Percentiles rank a stretch among this genome's conserved stretches.
Evolutionary conservation across 2,329 filamentous ascomycete genomes (phyloP).

Genomic region (Colletotrichum sojae): DNA sequence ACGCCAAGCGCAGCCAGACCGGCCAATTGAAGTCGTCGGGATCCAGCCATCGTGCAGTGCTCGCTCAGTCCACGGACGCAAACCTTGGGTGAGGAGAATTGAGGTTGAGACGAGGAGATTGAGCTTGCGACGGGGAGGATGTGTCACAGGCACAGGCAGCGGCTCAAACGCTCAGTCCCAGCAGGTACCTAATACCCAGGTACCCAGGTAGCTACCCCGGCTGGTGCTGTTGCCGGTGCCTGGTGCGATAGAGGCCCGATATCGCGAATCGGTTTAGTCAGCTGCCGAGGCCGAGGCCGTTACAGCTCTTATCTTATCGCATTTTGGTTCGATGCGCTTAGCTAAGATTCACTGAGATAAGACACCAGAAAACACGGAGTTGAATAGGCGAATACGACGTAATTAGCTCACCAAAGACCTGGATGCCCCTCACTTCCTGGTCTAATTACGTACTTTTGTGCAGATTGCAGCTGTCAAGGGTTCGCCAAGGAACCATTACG

Average conservation of each 20-base stretch:
- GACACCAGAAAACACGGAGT: background rate
- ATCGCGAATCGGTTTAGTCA: conserved; percentile 39
- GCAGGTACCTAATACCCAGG: background rate
- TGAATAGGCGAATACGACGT: background rate
- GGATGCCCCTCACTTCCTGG: conserved; percentile 24
- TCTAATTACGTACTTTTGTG: conserved; percentile 19
- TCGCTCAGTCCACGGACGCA: conserved; percentile 10
- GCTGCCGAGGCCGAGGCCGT: conserved; percentile 31
- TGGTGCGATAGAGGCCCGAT: conserved; percentile 39
- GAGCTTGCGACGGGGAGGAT: conserved; percentile 6
- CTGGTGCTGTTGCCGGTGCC: background rate
- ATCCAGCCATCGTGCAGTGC: conserved; percentile 26
- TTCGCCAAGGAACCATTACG: background rate
- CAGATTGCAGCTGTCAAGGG: conserved; percentile 33
- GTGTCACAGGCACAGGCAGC: conserved; percentile 25
- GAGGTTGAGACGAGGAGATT: conserved; percentile 29
- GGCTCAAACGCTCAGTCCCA: too few relatives aligned
- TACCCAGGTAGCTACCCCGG: conserved; percentile 2
- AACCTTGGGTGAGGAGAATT: conserved; percentile 24
- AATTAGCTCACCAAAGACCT: background rate
- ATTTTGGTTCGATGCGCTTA: background rate
- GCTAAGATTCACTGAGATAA: background rate
- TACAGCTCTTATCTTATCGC: conserved; percentile 37
- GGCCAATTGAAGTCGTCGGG: conserved; percentile 30
- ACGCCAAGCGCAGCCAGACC: conserved; percentile 29